Evolutionary conservation across 257 asterid species (phyloP).

Genomic region (Osmanthus fragrans): DNA sequence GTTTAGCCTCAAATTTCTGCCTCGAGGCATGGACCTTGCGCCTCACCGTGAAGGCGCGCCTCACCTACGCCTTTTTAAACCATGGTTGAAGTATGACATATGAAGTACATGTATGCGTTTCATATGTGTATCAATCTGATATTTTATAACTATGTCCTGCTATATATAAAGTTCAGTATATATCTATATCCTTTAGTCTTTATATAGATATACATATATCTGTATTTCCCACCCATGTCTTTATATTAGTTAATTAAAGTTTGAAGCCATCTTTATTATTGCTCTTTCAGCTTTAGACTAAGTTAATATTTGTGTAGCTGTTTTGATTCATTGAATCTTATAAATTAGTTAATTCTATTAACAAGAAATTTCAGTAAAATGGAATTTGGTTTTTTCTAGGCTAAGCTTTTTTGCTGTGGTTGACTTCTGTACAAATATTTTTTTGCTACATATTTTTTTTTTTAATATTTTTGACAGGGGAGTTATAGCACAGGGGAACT

Average conservation of each 20-base stretch:
- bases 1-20: no score
- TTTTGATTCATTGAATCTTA: background rate
- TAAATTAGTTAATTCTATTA: background rate
- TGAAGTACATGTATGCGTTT: background rate
- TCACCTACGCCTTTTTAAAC: no score
- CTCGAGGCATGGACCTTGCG: no score
- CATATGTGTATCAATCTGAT: background rate
- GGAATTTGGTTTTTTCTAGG: background rate
- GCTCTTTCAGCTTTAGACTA: slow-evolving; percentile 12
- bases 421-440: background rate
- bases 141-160: background rate
- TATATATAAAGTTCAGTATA: background rate
- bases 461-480: no score
- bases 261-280: background rate
- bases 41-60: no score
- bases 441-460: no score
- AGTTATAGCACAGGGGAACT: no score
- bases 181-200: background rate
- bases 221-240: background rate
- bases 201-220: background rate
- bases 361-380: background rate
- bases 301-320: background rate
- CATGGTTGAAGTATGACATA: background rate
- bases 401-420: background rate
- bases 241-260: slow-evolving; percentile 9